Base-by-base conservation (phyloP, 257 asterid genomes). In the Catharanthus roseus region DNA sequence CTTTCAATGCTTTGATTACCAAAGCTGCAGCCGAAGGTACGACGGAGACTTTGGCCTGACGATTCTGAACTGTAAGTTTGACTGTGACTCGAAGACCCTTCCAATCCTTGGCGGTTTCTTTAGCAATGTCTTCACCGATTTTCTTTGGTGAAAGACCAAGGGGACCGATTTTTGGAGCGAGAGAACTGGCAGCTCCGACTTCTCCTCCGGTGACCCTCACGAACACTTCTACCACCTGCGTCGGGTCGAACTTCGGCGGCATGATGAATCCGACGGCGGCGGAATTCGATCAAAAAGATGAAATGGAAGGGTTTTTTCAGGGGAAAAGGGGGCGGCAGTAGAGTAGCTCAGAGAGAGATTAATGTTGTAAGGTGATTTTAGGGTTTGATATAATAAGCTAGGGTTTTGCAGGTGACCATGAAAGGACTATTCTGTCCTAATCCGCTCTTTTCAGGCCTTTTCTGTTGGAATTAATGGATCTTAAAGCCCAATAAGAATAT, bases 1-100 rank as follows among this genome's bases (percentile, higher is more conserved):
- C 93, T 75, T 87, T 87, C 53, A 87, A 75, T 36, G 93, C 90
- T 84, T 87, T 87, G 83, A 87, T 87, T 66, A 87, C 90, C 21
- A 87, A 67, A 0, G 93, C 90, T 24, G 93, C 93, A 39, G 90
- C 93, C 10, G 93, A 87, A 15, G 93, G 90, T 56, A 87, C 90
- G 29, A 87, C 89, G 24, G 90, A 26, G 41, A 87, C 90, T 78
- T 87, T 87, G 0, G 93, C 93, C 82, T 87, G 93, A 28, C 93
- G 90, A 57, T 87, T 85, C 63, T 87, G 92, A 12, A 87, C 92
- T 3, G 90, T 87, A 70, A 87, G 87, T 71, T 87, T 87, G 12
- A 85, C 90, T 10, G 93, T 85, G 18, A 85, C 93, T 13, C 90
- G 90, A 61, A 87, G 90, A n/a, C 93, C 93, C 89, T 87, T 87